phyloP scores from a whole-genome alignment of 495 filamentous ascomycete species.

The Articulospora tetracladia region DNA sequence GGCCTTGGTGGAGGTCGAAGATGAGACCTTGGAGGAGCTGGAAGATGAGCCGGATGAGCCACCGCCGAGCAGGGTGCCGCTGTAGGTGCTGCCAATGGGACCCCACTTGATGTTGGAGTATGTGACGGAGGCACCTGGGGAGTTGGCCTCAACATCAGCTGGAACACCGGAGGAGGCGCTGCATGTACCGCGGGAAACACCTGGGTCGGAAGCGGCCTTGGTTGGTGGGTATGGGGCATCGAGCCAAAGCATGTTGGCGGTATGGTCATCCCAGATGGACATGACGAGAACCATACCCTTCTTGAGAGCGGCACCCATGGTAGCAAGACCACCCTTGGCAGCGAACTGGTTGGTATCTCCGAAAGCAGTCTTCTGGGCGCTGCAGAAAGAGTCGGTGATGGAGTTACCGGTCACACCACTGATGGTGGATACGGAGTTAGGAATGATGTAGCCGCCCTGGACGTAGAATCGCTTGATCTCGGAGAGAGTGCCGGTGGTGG shows the following conservation, averaged over 20 bases:
- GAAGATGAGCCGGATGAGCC: not conserved
- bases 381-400: slow-evolving; percentile 56
- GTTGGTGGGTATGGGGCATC: slow-evolving; percentile 68
- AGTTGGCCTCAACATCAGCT: slow-evolving; percentile 50
- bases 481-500: slow-evolving; percentile 46
- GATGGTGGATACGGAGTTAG: slow-evolving; percentile 42
- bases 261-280: slow-evolving; percentile 69
- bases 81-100: slow-evolving; percentile 54
- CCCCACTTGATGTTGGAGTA: slow-evolving; percentile 70
- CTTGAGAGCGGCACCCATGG: slow-evolving; percentile 49
- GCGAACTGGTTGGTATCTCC: slow-evolving; percentile 51
- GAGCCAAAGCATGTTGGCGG: slow-evolving; percentile 77
- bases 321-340: slow-evolving; percentile 50
- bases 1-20: not conserved
- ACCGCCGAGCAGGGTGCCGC: not conserved
- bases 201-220: slow-evolving; percentile 48
- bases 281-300: slow-evolving; percentile 65
- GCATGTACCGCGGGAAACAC: slow-evolving; percentile 69
- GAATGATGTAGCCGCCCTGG: slow-evolving; percentile 54
- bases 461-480: slow-evolving; percentile 64
- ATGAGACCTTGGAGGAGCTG: not conserved
- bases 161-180: slow-evolving; percentile 56
- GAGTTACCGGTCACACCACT: slow-evolving; percentile 49
- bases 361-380: slow-evolving; percentile 55
- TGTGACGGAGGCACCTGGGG: slow-evolving; percentile 51